Conservation (phyloP, 306 rosid genomes). For the Sicyos baderoa region DNA sequence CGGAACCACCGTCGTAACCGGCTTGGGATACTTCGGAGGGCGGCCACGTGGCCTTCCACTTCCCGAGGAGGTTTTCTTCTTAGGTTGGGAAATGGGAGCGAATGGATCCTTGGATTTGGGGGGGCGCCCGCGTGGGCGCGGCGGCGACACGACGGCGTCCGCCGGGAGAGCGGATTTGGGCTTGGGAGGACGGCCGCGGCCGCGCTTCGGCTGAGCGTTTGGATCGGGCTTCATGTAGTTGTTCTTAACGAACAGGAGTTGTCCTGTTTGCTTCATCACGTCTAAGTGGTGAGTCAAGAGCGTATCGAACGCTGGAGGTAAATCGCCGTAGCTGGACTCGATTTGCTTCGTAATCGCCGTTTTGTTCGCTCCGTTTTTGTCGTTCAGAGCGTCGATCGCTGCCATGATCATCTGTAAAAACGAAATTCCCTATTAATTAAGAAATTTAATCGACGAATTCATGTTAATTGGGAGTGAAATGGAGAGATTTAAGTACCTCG, state of each 20-base stretch:
- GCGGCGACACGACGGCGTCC: slow-evolving; percentile 19
- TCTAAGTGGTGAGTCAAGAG: slow-evolving; percentile 35
- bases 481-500: slow-evolving; percentile 25
- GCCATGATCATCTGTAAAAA: slow-evolving; percentile 35
- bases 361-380: slow-evolving; percentile 32
- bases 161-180: slow-evolving; percentile 25
- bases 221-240: slow-evolving; percentile 46
- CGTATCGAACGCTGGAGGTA: slow-evolving; percentile 30
- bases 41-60: slow-evolving; percentile 55
- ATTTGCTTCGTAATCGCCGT: slow-evolving; percentile 37
- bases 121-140: slow-evolving; percentile 46
- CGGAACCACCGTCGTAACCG: slow-evolving; percentile 18
- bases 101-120: slow-evolving; percentile 43
- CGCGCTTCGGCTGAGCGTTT: slow-evolving; percentile 42
- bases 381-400: slow-evolving; percentile 39
- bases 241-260: slow-evolving; percentile 35
- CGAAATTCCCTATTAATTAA: neutral
- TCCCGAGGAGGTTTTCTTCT: slow-evolving; percentile 22
- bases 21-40: slow-evolving; percentile 42
- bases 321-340: slow-evolving; percentile 34
- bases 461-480: neutral
- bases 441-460: neutral
- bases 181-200: slow-evolving; percentile 50
- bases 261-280: slow-evolving; percentile 35
- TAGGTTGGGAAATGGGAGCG: slow-evolving; percentile 28